phyloP scores from a whole-genome alignment of 208 protist genomes.

The Acanthamoeba culbertsoni region DNA sequence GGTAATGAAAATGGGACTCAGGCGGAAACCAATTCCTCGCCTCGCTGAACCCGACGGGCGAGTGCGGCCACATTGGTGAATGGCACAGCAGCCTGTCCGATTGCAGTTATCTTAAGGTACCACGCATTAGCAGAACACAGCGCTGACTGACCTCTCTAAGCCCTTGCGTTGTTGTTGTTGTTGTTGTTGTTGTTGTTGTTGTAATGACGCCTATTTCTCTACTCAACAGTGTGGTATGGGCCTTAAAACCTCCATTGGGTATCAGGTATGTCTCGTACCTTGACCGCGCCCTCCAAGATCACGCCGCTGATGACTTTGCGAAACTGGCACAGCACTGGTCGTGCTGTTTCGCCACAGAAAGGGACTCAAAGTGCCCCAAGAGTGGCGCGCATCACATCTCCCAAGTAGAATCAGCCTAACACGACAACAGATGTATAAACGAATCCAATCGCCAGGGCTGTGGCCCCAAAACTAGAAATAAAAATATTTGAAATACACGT shows the following conservation, averaged over 20 bases:
- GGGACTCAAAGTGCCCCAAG: not conserved
- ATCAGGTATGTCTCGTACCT: not conserved
- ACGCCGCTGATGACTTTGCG: not conserved
- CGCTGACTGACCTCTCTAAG: not conserved
- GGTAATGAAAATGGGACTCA: not conserved
- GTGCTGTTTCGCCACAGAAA: not conserved
- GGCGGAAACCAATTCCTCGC: not conserved
- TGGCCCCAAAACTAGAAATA: no score
- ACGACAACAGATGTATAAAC: no score
- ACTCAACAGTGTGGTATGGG: slow-evolving; percentile 33
- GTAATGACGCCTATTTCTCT: no score
- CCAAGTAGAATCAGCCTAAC: no score
- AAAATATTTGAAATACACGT: no score
- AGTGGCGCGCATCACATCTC: slow-evolving; percentile 9
- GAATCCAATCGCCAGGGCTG: no score
- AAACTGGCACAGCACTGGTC: not conserved
- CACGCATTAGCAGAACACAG: not conserved
- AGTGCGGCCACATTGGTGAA: not conserved
- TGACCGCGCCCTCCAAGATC: not conserved
- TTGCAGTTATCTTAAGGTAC: not conserved
- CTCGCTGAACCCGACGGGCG: not conserved
- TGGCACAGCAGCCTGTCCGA: not conserved
- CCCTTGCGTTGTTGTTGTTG: not conserved
- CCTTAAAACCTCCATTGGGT: not conserved
- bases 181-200: not conserved